Evolutionary conservation across 2,329 filamentous ascomycete species (phyloP).

Genomic region (Ophiognomonia clavigignenti-juglandacearum): DNA sequence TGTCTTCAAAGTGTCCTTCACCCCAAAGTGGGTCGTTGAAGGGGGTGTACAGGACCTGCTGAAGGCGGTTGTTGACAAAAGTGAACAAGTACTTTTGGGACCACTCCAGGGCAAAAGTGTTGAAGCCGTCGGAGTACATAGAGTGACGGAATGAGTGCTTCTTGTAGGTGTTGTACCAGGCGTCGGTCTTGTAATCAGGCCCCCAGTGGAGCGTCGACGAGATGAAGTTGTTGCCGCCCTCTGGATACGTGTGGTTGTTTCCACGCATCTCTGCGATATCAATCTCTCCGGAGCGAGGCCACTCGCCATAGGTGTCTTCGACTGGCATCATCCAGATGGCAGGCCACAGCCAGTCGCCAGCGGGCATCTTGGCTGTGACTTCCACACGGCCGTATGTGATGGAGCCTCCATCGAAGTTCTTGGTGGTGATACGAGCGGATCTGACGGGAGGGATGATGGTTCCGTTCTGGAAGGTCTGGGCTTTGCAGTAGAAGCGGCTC

Average conservation of each 20-base stretch:
- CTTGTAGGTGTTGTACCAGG: constrained; percentile 78
- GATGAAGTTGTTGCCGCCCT: constrained; percentile 77
- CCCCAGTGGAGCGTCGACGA: constrained; percentile 82
- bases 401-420: constrained; percentile 56
- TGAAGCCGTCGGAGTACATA: constrained; percentile 63
- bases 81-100: constrained; percentile 84
- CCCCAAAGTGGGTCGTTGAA: constrained; percentile 65
- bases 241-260: constrained; percentile 71
- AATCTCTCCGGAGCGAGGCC: constrained; percentile 79
- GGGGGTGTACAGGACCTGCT: constrained; percentile 76
- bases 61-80: constrained; percentile 73
- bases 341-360: constrained; percentile 84
- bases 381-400: constrained; percentile 82
- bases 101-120: constrained; percentile 82
- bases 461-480: constrained; percentile 42
- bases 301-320: constrained; percentile 65
- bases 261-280: constrained; percentile 78
- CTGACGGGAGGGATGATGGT: constrained; percentile 73
- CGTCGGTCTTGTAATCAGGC: constrained; percentile 66
- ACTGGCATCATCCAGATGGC: constrained; percentile 88
- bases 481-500: constrained; percentile 56
- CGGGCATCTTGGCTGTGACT: constrained; percentile 69
- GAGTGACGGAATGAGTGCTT: constrained; percentile 72
- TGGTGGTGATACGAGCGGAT: constrained; percentile 75
- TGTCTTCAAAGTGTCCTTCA: constrained; percentile 62